Evolutionary conservation across 2,329 filamentous ascomycete species (phyloP).

Genomic region (Leptographium flavum): DNA sequence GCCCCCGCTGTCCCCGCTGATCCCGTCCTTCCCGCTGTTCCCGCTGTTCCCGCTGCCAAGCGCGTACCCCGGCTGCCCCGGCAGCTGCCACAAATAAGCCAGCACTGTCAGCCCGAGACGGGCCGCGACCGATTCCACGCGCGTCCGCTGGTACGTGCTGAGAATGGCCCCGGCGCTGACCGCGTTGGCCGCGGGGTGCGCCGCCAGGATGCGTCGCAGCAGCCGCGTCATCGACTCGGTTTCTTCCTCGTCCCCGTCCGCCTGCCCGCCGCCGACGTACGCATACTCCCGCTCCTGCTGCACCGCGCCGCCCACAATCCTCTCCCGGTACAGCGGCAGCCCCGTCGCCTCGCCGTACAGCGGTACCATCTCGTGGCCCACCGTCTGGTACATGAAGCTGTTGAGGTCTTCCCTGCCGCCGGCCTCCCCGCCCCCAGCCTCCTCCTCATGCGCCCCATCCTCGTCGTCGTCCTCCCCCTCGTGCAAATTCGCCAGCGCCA

Average conservation of each 20-base stretch:
- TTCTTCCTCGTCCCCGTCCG: constrained; percentile 42
- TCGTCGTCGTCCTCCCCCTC: constrained; percentile 25
- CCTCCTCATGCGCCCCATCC: too few relatives aligned
- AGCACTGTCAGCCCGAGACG: constrained; percentile 71
- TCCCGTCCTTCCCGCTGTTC: too few relatives aligned
- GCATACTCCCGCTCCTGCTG: constrained; percentile 60
- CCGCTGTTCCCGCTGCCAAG: neutral
- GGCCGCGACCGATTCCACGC: constrained; percentile 84
- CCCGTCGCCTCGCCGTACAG: constrained; percentile 68
- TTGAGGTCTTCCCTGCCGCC: constrained; percentile 56
- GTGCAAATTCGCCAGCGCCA: constrained; percentile 81
- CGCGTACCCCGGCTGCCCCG: constrained; percentile 44
- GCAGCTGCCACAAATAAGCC: constrained; percentile 87
- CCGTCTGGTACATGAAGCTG: constrained; percentile 99
- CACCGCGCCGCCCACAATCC: constrained; percentile 58
- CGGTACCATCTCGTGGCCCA: constrained; percentile 76
- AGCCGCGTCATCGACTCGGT: constrained; percentile 76
- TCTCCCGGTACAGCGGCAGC: constrained; percentile 69
- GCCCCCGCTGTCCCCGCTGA: too few relatives aligned
- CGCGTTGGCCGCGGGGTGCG: constrained; percentile 71
- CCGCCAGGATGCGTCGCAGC: constrained; percentile 47
- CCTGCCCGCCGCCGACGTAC: too few relatives aligned
- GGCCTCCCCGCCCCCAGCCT: constrained; percentile 16
- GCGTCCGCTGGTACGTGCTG: constrained; percentile 87
- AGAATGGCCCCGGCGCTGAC: constrained; percentile 84